Evolutionary conservation across 441 rosid genomes (phyloP).

Genomic region (Aquilaria agallochum): DNA sequence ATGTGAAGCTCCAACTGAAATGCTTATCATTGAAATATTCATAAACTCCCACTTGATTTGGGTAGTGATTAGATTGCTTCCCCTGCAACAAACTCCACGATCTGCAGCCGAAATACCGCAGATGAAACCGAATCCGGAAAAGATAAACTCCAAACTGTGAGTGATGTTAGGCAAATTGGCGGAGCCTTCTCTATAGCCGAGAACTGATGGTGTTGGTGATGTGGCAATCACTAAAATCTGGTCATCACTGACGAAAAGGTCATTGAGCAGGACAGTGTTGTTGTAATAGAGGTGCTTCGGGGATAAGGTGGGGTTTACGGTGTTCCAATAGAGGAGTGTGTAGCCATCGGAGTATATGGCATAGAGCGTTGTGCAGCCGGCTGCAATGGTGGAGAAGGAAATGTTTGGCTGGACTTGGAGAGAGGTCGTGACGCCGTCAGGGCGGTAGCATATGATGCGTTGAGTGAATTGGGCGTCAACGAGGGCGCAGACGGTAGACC

Average conservation of each 20-base stretch:
- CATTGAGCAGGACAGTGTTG: slow-evolving; percentile 30
- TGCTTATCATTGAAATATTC: too few species aligned
- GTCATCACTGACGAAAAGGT: too few species aligned
- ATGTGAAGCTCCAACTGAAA: slow-evolving; percentile 60
- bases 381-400: slow-evolving; percentile 69
- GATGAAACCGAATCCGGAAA: slow-evolving; percentile 69
- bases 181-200: too few species aligned
- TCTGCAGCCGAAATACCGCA: slow-evolving; percentile 52
- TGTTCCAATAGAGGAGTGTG: slow-evolving; percentile 71
- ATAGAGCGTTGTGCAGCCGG: slow-evolving; percentile 58
- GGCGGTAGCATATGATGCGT: too few species aligned
- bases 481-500: too few species aligned
- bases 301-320: slow-evolving; percentile 11
- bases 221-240: too few species aligned
- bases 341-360: slow-evolving; percentile 78
- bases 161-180: not conserved
- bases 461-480: too few species aligned
- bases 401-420: slow-evolving; percentile 8
- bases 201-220: too few species aligned
- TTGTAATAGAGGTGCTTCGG: slow-evolving; percentile 51
- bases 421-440: too few species aligned
- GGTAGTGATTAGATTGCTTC: slow-evolving; percentile 14
- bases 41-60: too few species aligned
- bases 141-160: slow-evolving; percentile 28
- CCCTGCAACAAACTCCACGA: slow-evolving; percentile 57